Percentiles rank a stretch among this genome's conserved stretches.
Evolutionary conservation across 2,329 filamentous ascomycete species (phyloP).

Genomic region (Aschersonia sp.): DNA sequence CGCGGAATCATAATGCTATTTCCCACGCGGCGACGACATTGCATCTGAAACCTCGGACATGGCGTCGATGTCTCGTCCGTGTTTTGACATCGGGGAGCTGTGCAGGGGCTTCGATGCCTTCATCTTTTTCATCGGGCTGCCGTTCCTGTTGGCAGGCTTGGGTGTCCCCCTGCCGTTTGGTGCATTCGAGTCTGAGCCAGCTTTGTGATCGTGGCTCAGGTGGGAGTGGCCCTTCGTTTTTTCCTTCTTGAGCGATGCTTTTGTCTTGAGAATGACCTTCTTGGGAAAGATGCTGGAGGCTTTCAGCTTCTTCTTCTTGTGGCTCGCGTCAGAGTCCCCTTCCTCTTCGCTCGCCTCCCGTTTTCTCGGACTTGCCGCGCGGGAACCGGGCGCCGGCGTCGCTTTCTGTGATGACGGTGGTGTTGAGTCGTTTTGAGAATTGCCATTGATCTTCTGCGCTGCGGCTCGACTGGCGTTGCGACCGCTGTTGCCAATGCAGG

Average conservation of each 20-base stretch:
- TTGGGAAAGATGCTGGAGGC: constrained; percentile 25
- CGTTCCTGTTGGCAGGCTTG: constrained; percentile 19
- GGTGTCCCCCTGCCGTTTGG: constrained; percentile 10
- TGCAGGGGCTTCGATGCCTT: constrained; percentile 31
- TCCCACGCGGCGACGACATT: constrained; percentile 35
- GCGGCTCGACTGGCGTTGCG: constrained; percentile 48
- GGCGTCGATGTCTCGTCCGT: constrained; percentile 31
- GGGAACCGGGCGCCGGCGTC: constrained; percentile 40
- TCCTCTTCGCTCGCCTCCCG: constrained; percentile 42
- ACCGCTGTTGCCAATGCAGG: constrained; percentile 51
- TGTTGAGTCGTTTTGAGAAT: constrained; percentile 39
- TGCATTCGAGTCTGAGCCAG: constrained; percentile 13
- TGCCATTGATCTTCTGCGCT: constrained; percentile 47
- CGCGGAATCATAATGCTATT: neutral
- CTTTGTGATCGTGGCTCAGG: constrained; percentile 33
- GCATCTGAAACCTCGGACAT: constrained; percentile 43
- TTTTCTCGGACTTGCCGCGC: constrained; percentile 40
- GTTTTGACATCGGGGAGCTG: constrained; percentile 34
- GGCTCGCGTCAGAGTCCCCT: constrained; percentile 33
- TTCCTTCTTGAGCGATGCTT: constrained; percentile 36
- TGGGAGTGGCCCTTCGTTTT: constrained; percentile 36
- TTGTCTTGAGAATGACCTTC: constrained; percentile 42
- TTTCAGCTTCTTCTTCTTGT: constrained; percentile 47
- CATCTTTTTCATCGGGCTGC: constrained; percentile 27
- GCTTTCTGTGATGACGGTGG: constrained; percentile 49